These are phyloP conservation scores for Fusarium chlamydosporum DNA, from an alignment of 2,329 filamentous ascomycete genomes.

Conservation along the genomic window DNA sequence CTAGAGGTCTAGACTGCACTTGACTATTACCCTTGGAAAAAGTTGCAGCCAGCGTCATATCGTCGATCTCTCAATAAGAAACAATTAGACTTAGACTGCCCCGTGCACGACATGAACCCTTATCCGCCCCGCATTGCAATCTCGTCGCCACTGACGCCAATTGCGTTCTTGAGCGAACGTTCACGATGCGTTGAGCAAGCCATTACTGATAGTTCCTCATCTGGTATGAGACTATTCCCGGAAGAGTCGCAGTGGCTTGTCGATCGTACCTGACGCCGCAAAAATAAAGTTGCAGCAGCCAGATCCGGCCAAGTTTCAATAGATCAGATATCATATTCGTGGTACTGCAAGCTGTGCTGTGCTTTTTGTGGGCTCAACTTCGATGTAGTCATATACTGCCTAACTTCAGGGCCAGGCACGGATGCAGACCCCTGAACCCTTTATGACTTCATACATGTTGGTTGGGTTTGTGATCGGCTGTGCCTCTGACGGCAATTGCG, in stretches of 20 bases:
- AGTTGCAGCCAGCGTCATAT: constrained; percentile 1
- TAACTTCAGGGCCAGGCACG: constrained; percentile 3
- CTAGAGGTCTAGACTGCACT: fast-evolving
- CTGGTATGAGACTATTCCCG: constrained; percentile 22
- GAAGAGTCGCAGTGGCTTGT: constrained; percentile 10
- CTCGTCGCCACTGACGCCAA: constrained; percentile 6
- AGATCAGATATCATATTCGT: not conserved
- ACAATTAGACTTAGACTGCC: not conserved
- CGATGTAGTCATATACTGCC: not conserved
- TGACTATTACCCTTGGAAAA: not conserved
- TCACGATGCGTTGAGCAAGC: not conserved
- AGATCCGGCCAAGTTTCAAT: not conserved
- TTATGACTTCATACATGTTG: not conserved
- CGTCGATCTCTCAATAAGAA: not conserved
- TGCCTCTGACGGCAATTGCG: not conserved
- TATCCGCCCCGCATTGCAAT: no score
- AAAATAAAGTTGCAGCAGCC: constrained; percentile 6
- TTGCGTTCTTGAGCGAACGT: not conserved
- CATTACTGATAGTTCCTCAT: not conserved
- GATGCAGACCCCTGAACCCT: constrained; percentile 1
- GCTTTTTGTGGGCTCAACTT: not conserved
- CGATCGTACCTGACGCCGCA: not conserved
- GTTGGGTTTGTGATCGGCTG: not conserved
- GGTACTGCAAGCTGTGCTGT: not conserved
- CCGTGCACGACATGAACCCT: not conserved